A percentile compares a stretch with the other conserved stretches of the same genome.
Evolutionary conservation across 352 stramenopile species (phyloP).

Genomic region (Phytophthora rubi): DNA sequence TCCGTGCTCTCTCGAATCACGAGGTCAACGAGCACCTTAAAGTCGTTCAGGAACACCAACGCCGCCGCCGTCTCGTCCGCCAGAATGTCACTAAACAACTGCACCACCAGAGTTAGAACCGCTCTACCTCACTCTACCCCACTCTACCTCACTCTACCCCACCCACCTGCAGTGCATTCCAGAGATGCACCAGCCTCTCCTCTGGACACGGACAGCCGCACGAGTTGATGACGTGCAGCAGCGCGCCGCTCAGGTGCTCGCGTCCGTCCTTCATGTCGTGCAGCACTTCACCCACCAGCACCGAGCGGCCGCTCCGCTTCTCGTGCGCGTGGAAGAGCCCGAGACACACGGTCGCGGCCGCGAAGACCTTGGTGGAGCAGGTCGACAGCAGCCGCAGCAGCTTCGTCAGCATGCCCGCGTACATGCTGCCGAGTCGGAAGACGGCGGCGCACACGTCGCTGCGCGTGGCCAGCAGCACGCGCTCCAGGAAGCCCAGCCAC

Average conservation of each 20-base stretch:
- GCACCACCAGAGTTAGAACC: background rate
- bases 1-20: slow-evolving; percentile 69
- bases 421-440: slow-evolving; percentile 54
- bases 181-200: slow-evolving; percentile 47
- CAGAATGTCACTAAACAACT: slow-evolving; percentile 72
- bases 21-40: slow-evolving; percentile 77
- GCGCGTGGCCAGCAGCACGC: slow-evolving; percentile 50
- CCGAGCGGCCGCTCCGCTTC: slow-evolving; percentile 27
- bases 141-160: background rate
- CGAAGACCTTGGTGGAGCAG: slow-evolving; percentile 75
- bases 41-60: slow-evolving; percentile 77
- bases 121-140: too few relatives aligned
- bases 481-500: slow-evolving; percentile 70
- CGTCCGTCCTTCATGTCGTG: slow-evolving; percentile 55
- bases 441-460: slow-evolving; percentile 50
- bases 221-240: slow-evolving; percentile 85
- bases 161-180: slow-evolving; percentile 58
- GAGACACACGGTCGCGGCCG: slow-evolving; percentile 62
- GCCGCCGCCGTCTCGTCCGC: slow-evolving; percentile 45
- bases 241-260: slow-evolving; percentile 65
- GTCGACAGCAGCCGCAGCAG: slow-evolving; percentile 61
- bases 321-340: slow-evolving; percentile 67
- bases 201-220: slow-evolving; percentile 70
- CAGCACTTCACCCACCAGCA: slow-evolving; percentile 65
- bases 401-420: slow-evolving; percentile 65